Evolutionary conservation across 176 grass and related monocot genomes (phyloP), one percentile per base, ranked within the genome.

Genomic region (Hsuehochloa calcarea): DNA sequence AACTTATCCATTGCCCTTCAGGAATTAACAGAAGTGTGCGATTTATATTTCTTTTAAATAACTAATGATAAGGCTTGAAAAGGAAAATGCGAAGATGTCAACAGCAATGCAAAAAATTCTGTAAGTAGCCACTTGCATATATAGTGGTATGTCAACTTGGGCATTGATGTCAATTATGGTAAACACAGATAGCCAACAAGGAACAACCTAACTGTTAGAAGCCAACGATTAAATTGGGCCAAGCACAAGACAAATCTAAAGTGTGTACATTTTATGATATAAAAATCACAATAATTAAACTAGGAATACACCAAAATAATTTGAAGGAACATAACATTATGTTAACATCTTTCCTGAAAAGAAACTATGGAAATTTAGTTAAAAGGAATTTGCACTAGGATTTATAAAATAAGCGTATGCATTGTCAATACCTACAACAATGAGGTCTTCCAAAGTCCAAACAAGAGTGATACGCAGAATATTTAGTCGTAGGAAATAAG

Each of bases 11-110:
- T 65, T 65, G 20, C 27, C 31, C 22, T 75, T 41, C n/a, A 77
- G 22, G 23, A 66, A 40, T 65, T 26, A 75, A n/a, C 37, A 74
- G 6, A 45, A 82, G 22, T 27, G 8, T 26, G 19, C 15, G 34
- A 39, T 84, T 37, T 65, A 75, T 56, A 61, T 60, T 56, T 84
- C 37, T 62, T 85, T 10, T 31, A 49, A 74, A 80, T 73, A 74
- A 66, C 59, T 86, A 52, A 16, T 45, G 15, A 65, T 59, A 67
- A 26, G 35, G 23, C 19, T 65, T 25, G 3, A 82, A 41, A 77
- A 26, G 64, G 65, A 77, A 77, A 74, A 16, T 14, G 0, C 1
- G 26, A 2, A 38, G 6, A 26, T 38, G 29, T 4, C 66, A 27
- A 62, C 5, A 61, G 38, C 14, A 80, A 89, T 40, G 50, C 14